Evolutionary conservation across 306 rosid species (phyloP), one percentile per base, ranked within the genome.

Genomic region (Quercus wislizeni): DNA sequence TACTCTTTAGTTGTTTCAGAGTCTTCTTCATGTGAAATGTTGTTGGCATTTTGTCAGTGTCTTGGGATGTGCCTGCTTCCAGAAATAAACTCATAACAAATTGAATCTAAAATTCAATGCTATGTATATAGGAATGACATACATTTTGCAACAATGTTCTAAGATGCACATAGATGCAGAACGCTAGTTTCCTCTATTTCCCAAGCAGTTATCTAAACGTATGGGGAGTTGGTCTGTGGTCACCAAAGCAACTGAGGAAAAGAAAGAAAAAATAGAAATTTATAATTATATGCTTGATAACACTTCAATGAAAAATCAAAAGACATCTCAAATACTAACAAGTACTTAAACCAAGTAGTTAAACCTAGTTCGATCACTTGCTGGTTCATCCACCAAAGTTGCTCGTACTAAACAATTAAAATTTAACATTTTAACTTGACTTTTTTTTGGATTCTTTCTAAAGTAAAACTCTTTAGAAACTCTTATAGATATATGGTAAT

Each of bases 1-100:
- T 89, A 57, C 72, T 71, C 84, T 88, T 91, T n/a, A 87, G 78
- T 54, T 86, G 84, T 75, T 85, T 92, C 76, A 91, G 17, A 20
- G 78, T 61, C 87, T 83, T 91, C 90, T 89, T 92, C 88, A 89
- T 52, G 73, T 78, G 81, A 81, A 90, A 64, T 79, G 83, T 87
- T 46, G 18, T 74, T 3, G 83, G 74, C 57, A 83, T 51, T 63
- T 10, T 80, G 74, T 55, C 33, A 38, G 35, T 63, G 63, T 73
- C 86, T 69, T 76, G 76, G 69, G 80, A 58, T 55, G 81, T 80
- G 69, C 84, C 92, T 82, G 57, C 70, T 55, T 1, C 5, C 67
- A 71, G 55, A 77, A 83, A 76, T 52, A 71, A 84, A 73, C 20
- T 14, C 51, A 41, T 5, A 59, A 73, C 27, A 78, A 74, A 35